phyloP scores from a whole-genome alignment of 2,329 filamentous ascomycete species.

The Clarireedia monteithiana region DNA sequence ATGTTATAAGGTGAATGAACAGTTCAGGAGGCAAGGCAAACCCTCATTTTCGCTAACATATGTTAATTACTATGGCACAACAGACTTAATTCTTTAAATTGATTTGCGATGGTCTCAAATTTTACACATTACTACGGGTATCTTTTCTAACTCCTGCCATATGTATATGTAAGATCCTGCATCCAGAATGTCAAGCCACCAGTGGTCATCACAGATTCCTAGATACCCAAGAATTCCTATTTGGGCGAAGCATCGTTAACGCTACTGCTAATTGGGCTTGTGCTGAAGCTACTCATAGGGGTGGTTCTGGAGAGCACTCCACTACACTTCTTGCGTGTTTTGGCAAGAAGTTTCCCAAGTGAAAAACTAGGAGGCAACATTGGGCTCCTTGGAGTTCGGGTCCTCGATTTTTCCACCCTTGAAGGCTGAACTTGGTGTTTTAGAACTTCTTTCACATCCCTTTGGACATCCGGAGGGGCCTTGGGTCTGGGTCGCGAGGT shows the following conservation, averaged over 20 bases:
- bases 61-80: too few species aligned
- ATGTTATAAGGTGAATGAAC: too few species aligned
- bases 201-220: too few species aligned
- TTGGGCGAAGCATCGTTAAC: neutral
- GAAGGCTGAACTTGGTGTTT: neutral
- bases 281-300: slow-evolving; percentile 1
- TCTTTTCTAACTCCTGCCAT: too few species aligned
- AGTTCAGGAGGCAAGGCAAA: too few species aligned
- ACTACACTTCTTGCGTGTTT: neutral
- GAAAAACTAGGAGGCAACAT: neutral
- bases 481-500: neutral
- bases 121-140: too few species aligned
- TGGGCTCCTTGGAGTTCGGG: neutral
- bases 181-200: too few species aligned
- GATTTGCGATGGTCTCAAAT: too few species aligned
- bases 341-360: slow-evolving; percentile 4
- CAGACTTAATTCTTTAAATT: too few species aligned
- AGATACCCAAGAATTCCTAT: neutral
- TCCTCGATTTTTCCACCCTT: neutral
- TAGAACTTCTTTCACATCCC: neutral
- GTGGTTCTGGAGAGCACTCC: neutral
- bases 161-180: too few species aligned
- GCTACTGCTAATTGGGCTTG: neutral
- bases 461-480: neutral
- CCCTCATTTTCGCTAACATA: too few species aligned